A percentile compares a stretch with the other conserved stretches of the same genome.
Conservation (phyloP, 1,284 basidiomycete species). For the Termitomyces sp. region DNA sequence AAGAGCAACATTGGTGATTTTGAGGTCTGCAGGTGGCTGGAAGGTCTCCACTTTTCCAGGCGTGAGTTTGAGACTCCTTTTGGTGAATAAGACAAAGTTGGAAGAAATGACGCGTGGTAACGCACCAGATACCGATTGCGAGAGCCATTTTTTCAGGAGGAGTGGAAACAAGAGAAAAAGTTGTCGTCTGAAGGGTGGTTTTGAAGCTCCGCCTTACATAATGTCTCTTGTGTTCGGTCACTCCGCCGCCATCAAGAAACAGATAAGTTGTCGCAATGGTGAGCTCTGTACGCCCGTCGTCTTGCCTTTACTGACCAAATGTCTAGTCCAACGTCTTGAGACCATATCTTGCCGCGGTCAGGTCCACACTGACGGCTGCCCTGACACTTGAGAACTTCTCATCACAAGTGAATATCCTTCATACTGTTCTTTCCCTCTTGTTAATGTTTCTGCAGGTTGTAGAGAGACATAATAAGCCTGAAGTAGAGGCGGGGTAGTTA, state of each 20-base stretch:
- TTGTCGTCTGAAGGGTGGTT: slow-evolving; percentile 3
- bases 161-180: slow-evolving; percentile 18
- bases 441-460: slow-evolving; percentile 60
- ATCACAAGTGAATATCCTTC: slow-evolving; percentile 66
- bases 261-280: slow-evolving; percentile 36
- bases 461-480: slow-evolving; percentile 95
- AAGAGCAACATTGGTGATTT: slow-evolving; percentile 82
- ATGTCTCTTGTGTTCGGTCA: not conserved
- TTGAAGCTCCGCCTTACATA: slow-evolving; percentile 33
- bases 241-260: slow-evolving; percentile 13
- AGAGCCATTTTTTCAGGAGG: slow-evolving; percentile 41
- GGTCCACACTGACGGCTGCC: slow-evolving; percentile 95
- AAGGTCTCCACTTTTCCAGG: slow-evolving; percentile 63
- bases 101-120: slow-evolving; percentile 19
- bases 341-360: slow-evolving; percentile 94
- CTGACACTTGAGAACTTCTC: slow-evolving; percentile 97
- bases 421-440: slow-evolving; percentile 4
- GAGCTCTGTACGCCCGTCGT: slow-evolving; percentile 20
- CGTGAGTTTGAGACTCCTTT: slow-evolving; percentile 56
- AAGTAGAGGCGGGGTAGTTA: slow-evolving; percentile 80
- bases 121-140: slow-evolving; percentile 61
- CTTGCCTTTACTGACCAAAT: slow-evolving; percentile 7
- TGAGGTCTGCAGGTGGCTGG: slow-evolving; percentile 66
- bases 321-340: slow-evolving; percentile 75
- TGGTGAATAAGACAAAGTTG: slow-evolving; percentile 10